Evolutionary conservation across 1,284 basidiomycete genomes (phyloP), one percentile per base, ranked within the genome.

Genomic region (Sphaerobolus stellatus): DNA sequence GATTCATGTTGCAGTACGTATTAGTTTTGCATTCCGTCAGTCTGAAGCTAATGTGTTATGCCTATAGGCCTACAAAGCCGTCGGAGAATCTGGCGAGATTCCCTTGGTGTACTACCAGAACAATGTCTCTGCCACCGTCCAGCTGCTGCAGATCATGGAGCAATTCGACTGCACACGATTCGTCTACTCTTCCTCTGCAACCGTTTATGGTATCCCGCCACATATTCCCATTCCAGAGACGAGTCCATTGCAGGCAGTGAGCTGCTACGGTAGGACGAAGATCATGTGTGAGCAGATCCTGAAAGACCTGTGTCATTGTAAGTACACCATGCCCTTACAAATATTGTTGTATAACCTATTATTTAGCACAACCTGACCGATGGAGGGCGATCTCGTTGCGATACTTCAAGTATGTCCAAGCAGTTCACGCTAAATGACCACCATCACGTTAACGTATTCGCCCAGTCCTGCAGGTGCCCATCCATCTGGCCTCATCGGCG

Each of bases 151-250:
- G 76, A 75, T 82, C 60, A 98, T 98, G 94, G 78, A 80, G 54
- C 88, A 90, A 59, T 91, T 86, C 71, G 85, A 87, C 56, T 92
- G 88, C 75, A 80, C 82, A 58, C 83, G 92, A 57, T 78, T 99
- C 59, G 95, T 99, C 59, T 99, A 98, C 77, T 98, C 94, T 1
- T 98, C 95, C 11, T 97, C 94, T 24, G 97, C 97, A 2, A 99
- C 97, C n/a, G 97, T 99, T 31, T 99, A 99, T 69, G 97, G 97
- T 57, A 94, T 87, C 2, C 97, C 97, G 7, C 87, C 91, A 45
- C 76, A 77, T 55, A 92, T 99, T 56, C 97, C 97, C 46, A 99
- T 99, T 62, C 93, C 94, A 20, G 97, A 99, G 73, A 83, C 88
- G 3, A 94, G 93, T 5, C 88, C 90, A 11, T 73, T 99, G 57